Percentiles rank a stretch among this genome's conserved stretches.
phyloP scores from a whole-genome alignment of 345 rosid genomes.

The Eucalyptus cloeziana region DNA sequence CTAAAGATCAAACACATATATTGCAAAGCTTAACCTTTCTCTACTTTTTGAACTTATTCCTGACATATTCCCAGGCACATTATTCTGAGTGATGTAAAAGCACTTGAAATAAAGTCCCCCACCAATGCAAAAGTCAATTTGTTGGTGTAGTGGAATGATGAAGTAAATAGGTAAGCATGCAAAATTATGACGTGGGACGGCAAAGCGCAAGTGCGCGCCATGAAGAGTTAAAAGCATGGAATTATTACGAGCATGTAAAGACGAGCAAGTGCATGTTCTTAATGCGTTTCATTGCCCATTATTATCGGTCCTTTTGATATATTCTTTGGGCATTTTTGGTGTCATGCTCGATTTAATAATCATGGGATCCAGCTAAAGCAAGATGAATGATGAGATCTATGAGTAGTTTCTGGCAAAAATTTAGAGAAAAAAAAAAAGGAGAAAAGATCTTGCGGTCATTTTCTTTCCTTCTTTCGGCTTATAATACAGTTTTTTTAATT shows the following conservation, averaged over 20 bases:
- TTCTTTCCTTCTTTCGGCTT: not conserved
- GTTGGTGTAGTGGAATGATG: not conserved
- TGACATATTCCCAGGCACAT: not conserved
- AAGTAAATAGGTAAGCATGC: not conserved
- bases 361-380: not conserved
- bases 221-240: not conserved
- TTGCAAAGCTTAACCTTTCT: not conserved
- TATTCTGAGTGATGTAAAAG: not conserved
- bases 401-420: not conserved
- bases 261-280: not conserved
- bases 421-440: not conserved
- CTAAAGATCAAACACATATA: not conserved
- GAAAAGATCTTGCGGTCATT: not conserved
- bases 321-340: not conserved
- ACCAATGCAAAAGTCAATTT: not conserved
- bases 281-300: not conserved
- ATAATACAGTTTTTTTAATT: not conserved
- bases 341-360: not conserved
- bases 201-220: not conserved
- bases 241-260: not conserved
- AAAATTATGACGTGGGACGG: not conserved
- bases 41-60: not conserved
- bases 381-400: not conserved
- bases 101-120: not conserved
- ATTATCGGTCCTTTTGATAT: not conserved